Base-by-base conservation (phyloP, 2,329 filamentous ascomycete genomes). In the Parafenestella ontariensis region DNA sequence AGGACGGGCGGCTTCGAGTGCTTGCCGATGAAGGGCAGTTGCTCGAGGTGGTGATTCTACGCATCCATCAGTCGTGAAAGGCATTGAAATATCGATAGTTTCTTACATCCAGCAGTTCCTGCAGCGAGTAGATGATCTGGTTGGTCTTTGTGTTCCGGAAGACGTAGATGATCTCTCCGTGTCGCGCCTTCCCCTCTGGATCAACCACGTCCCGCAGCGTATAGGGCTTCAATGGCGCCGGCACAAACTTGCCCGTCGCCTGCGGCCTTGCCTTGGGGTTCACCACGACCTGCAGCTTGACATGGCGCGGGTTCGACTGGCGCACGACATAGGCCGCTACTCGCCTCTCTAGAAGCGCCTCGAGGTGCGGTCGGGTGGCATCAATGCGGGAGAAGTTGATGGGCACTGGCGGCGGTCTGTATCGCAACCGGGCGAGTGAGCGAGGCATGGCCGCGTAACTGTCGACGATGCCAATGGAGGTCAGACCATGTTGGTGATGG, bases 61-160 rank as follows among this genome's bases (percentile, higher is more conserved):
- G 17, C 13, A 17, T 3, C 18, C 28, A 24, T 55, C 11, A 60
- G 47, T 46, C 37, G 34, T 42, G 31, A 3, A 45, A 4, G 17
- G 28, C 11, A 18, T 7, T 28, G 21, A 18, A 24, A 17, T 18
- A 10, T 8, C 15, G 26, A 23, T n/a, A 7, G 20, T n/a, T 11
- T 52, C 78, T 61, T 76, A 87, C 85, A 60, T 86, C 78, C 41
- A 88, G 70, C 47, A 80, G 77, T 47, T 82, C 80, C 36, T 80
- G 81, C 59, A 88, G 74, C 20, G 86, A 87, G 73, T 88, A 88
- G 49, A 88, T 76, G 60, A 88, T 82, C 73, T 88, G 86, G 54
- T 87, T 86, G 31, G 86, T 87, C 58, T 81, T 80, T 62, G 85
- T 77, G 70, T 88, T 82, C 65, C 81, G 80, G 75, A 87, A 89